Base-by-base conservation (phyloP, 768 basidiomycete genomes). In the Russula sp. region DNA sequence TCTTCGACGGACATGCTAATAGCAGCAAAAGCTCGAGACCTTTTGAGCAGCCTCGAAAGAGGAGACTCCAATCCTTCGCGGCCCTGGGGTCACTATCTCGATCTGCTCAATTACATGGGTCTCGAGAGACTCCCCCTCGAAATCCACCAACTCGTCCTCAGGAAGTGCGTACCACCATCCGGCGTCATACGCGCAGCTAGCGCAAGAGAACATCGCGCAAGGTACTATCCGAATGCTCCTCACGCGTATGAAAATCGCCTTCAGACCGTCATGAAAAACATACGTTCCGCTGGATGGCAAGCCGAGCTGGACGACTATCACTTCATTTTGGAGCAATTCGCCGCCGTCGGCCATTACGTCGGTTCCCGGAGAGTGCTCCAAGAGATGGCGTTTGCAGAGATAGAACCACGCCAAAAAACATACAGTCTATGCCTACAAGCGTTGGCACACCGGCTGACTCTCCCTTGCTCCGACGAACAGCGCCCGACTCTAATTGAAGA, bases 321-420 rank as follows among this genome's bases (percentile, higher is more conserved):
- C 71, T 86, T 85, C 69, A 75, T 94, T 63, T 72, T 94, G 55
- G 79, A 82, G 64, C 88, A 90, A 64, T 90, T 90, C 63, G 87
- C 89, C 39, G 83, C 85, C 0, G 83, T 84, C 4, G 91, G 90
- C n/a, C 81, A 92, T 69, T 77, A 83, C 67, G 69, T 76, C 22
- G 88, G 87, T 10, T 79, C 80, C 32, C 76, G 82, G 71, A 72
- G 80, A 42, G 82, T 91, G 13, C 84, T 88, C 69, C 73, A 78
- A 49, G 88, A 91, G 68, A 72, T 93, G 62, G 70, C 71, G 45
- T 68, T 66, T 37, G 67, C 71, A 5, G 82, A 80, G 45, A 64
- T 84, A 37, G 65, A 68, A 35, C 88, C 85, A 13, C 72, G 75
- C 49, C 68, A 75, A n/a, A 79, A 78, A 68, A 87, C 88, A 16